Base-by-base conservation (phyloP, 371 early-diverging fungal species). In the Thermomucor indicae-seudaticae region DNA sequence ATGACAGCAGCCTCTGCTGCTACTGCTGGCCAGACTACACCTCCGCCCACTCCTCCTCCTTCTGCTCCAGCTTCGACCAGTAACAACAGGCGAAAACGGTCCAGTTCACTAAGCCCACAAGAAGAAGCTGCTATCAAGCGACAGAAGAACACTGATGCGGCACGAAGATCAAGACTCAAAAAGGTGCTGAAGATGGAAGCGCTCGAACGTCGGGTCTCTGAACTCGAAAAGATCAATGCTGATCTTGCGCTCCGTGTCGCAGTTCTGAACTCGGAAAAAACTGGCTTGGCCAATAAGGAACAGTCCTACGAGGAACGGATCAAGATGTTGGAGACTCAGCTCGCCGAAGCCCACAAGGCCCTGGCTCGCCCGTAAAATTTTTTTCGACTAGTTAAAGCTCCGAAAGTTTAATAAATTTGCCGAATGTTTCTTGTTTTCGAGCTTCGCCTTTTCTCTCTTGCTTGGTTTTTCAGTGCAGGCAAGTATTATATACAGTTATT, bases 81-180 rank as follows among this genome's bases (percentile, higher is more conserved):
- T 30, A 51, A 17, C 38, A 34, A 38, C 28, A 51, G 27, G 34
- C 34, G 40, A 23, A 37, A 38, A 40, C 39, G 41, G 20, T 12
- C 5, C 12, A 25, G 20, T 19, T 17, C 16, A 14, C 47, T 27
- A 19, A 29, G 29, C 25, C 51, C 43, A 17, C 43, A 39, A 49
- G 81, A 84, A 22, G 83, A 85, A 66, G 66, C 83, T 19, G 75
- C 82, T 20, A 72, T 83, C 48, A 88, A 88, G 72, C 85, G 89
- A 30, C 77, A 79, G 53, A 88, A 86, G 78, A 93, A 93, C 75
- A 93, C 91, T 20, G 91, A 92, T 54, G 93, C 95, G 2, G 95
- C 95, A 19, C 83, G 93, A 31, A 89, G 93, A 48, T 89, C 90
- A 20, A 88, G 95, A 38, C 73, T 83, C 43, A 84, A 89, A 67